Evolutionary conservation across 306 rosid species (phyloP), one percentile per base, ranked within the genome.

Genomic region (Casuarina equisetifolia): DNA sequence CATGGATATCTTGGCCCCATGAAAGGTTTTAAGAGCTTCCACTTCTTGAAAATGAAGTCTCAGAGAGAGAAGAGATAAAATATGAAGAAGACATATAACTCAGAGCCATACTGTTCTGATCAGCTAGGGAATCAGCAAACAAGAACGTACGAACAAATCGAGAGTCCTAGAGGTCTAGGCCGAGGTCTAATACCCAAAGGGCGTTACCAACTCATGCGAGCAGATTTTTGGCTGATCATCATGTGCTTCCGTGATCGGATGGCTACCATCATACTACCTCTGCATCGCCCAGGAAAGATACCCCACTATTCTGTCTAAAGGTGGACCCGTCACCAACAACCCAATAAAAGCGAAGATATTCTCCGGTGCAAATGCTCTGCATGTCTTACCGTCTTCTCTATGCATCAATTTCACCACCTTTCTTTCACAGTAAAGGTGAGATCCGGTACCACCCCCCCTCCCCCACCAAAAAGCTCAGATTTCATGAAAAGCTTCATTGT

Each of bases 181-280:
- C 78, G 53, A 51, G 81, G 77, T 73, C 64, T 74, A 84, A 77
- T 81, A 39, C 38, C 70, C 71, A 67, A 78, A 69, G 74, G 70
- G 44, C 43, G 53, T 64, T 49, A 68, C 78, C 55, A 79, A 64
- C 82, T 86, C 72, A 81, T 58, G 74, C 72, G 74, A 80, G 68
- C 62, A 55, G 64, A 82, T 75, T 77, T 71, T 80, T 54, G 70
- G 80, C 72, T 39, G 70, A 67, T 76, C 71, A 51, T 84, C 92
- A 90, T 89, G 96, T 90, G 96, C 88, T 73, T 77, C 89, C 88
- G 90, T 89, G 91, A 90, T 89, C 87, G 43, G 75, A 82, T 83
- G 86, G 85, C 80, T 79, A 75, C 43, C 49, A 74, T 73, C 79
- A 67, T 46, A 76, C 69, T 54, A 77, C 84, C 77, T 73, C 79